Base-by-base conservation (phyloP, 306 rosid genomes). In the Abrus precatorius region DNA sequence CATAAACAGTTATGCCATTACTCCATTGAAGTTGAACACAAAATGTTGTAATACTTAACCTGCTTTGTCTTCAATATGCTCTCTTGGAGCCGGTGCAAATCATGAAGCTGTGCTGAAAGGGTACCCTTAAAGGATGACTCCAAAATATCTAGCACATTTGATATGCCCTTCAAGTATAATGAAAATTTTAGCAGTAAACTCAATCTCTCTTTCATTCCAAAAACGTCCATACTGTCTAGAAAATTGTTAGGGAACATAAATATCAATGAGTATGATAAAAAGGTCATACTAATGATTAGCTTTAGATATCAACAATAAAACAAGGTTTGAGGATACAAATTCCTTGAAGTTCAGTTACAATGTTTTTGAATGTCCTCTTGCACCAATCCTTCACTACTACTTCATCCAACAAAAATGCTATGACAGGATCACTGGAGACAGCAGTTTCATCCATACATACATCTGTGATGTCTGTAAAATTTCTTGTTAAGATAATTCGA, bases 381-480 rank as follows among this genome's bases (percentile, higher is more conserved):
- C 99, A 96, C 99, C 99, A 96, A 82, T 96, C 99, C 92, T 96
- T 96, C 72, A 96, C 98, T 9, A 93, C 99, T 80, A 92, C 98
- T 90, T 96, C 99, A 87, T 96, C 99, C 97, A 96, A 92, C 89
- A 96, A 87, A 87, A 96, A 96, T 40, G 99, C 99, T 79, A 93
- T 81, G 82, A 92, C 94, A 59, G 99, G 99, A 85, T 96, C 98
- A 62, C 98, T 96, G 77, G 99, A 96, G 57, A 93, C 98, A 53
- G 99, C 99, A 87, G 90, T 86, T 85, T 96, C 99, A 85, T 96
- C 97, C 97, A 96, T 90, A 80, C 99, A 96, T 69, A 96, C 95
- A 86, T 96, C 99, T 75, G 97, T 96, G 78, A 96, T 94, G 81
- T 96, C 99, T 96, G 90, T 76, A 61, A 52, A 79, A 76, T 72